Base-by-base conservation (phyloP, 164 flowering plant species). In the Malania oleifera region DNA sequence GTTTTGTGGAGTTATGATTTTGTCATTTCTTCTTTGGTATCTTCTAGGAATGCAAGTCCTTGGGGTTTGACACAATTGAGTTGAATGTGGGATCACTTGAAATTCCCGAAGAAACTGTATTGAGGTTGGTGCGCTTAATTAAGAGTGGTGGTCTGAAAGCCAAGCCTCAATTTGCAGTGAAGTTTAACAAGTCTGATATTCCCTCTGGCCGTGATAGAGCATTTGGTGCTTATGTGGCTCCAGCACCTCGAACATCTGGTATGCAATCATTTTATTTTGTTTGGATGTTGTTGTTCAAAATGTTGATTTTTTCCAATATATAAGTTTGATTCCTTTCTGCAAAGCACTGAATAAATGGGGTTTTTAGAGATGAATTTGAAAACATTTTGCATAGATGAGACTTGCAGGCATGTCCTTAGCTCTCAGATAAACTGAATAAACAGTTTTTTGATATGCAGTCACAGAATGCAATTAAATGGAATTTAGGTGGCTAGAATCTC, bases 21-120 rank as follows among this genome's bases (percentile, higher is more conserved):
- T 5, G 7, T 46, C 52, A 56, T 28, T 50, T 25, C 23, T 40
- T 3, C 9, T 46, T 22, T 58, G 26, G 14, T 59, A 55, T 9
- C 60, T 18, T 62, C 27, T 60, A 91, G 98, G 98, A 89, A 61
- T 91, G 98, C 40, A 92, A 87, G 75, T 59, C 65, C 25, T 61
- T 92, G 82, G 98, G 96, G 34, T 86, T 92, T 60, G 98, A 87
- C 69, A 80, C 96, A 0, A 72, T 92, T 65, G 98, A 92, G 77
- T 73, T 92, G 7, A 82, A 92, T 75, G 87, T 70, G 45, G 80
- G 82, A 4, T 81, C 89, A 7, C 85, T 89, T 60, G 80, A 64
- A 56, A 49, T 92, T 67, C 93, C 96, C 41, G 98, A 92, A 68
- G 98, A 92, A 47, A 75, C 82, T 58, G 83, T 89, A 14, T 64